Evolutionary conservation across 2,329 filamentous ascomycete species (phyloP).

Genomic region (Pseudogymnoascus sp.): DNA sequence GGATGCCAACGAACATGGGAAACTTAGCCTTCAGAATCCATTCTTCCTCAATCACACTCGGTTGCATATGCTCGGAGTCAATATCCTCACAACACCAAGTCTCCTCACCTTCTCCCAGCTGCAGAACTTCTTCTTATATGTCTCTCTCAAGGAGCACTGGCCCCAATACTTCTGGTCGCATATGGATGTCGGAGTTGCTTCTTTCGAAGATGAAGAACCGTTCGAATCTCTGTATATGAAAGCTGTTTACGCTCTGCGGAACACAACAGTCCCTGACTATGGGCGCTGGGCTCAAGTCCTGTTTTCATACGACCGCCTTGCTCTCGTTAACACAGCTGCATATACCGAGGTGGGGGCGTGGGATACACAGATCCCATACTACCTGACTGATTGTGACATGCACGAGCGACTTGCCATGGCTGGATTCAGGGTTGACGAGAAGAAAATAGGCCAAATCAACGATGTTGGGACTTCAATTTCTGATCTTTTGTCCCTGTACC

Average conservation of each 20-base stretch:
- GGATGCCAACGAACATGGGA: conserved; percentile 41
- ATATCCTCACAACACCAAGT: conserved; percentile 44
- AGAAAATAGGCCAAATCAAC: conserved; percentile 37
- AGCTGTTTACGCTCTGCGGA: conserved; percentile 17
- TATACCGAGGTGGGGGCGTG: conserved; percentile 41
- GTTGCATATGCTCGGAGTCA: conserved; percentile 45
- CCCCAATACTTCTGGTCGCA: conserved; percentile 51
- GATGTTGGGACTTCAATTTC: conserved; percentile 41
- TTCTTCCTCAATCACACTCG: conserved; percentile 49
- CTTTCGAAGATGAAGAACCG: conserved; percentile 32
- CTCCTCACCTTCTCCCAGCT: conserved; percentile 49
- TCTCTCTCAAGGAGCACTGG: conserved; percentile 39
- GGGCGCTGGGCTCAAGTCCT: conserved; percentile 44
- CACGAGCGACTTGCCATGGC: conserved; percentile 43
- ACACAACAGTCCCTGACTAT: conserved; percentile 12
- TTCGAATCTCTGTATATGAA: conserved; percentile 18
- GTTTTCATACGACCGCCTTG: conserved; percentile 53
- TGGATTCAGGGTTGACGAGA: conserved; percentile 37
- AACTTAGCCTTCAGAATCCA: conserved; percentile 47
- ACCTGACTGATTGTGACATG: conserved; percentile 52
- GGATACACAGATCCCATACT: conserved; percentile 53
- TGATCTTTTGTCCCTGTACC: conserved; percentile 41
- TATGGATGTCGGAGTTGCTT: conserved; percentile 45
- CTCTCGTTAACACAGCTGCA: conserved; percentile 48
- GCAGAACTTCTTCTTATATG: conserved; percentile 47